Conservation (phyloP, 2,329 filamentous ascomycete species). For the Xylariales sp. region DNA sequence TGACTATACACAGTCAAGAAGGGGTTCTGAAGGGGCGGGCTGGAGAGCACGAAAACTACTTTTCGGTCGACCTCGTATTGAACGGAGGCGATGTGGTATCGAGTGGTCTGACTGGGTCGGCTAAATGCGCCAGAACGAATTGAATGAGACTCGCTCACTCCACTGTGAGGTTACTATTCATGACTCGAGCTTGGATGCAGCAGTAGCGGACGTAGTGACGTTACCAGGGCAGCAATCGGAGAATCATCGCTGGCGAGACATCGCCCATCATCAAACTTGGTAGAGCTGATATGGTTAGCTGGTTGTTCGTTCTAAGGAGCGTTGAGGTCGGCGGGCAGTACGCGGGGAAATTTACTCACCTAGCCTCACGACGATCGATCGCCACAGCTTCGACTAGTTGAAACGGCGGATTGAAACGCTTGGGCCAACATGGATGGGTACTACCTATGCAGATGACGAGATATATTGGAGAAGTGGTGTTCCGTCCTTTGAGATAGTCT, state of each 20-base stretch:
- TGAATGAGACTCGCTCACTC: neutral
- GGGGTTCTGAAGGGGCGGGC: neutral
- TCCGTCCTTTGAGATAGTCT: no score
- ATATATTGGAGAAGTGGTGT: neutral
- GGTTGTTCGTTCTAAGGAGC: neutral
- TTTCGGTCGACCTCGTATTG: constrained; percentile 27
- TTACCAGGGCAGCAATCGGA: neutral
- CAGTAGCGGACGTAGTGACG: neutral
- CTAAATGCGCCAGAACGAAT: constrained; percentile 14
- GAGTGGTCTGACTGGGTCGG: constrained; percentile 18
- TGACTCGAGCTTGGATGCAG: constrained; percentile 4
- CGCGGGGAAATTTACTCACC: neutral
- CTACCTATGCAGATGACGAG: neutral
- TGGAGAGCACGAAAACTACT: constrained; percentile 4
- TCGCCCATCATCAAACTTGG: neutral
- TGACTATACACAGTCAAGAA: neutral
- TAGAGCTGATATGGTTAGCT: neutral
- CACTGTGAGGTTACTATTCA: constrained; percentile 10
- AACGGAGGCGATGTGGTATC: constrained; percentile 28
- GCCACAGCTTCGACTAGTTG: neutral
- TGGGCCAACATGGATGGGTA: neutral
- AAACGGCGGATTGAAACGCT: neutral
- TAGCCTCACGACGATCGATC: neutral
- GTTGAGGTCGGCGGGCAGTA: neutral
- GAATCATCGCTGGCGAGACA: neutral